Evolutionary conservation across 176 grass and related monocot genomes (phyloP).

Genomic region (Typha latifolia): DNA sequence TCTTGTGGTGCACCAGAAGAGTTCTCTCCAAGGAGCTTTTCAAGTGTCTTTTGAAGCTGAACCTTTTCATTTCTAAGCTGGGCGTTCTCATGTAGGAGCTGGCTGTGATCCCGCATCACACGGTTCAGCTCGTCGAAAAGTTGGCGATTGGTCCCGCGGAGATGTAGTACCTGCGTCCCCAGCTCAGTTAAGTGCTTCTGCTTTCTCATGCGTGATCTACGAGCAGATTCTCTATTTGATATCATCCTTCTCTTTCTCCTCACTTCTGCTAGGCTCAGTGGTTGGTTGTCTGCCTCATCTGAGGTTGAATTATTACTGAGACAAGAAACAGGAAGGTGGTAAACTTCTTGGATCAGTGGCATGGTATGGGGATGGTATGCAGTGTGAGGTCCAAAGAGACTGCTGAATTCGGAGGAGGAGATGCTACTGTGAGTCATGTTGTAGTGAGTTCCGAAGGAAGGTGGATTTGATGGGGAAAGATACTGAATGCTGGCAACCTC

Average conservation of each 20-base stretch:
- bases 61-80: constrained; percentile 35
- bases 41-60: constrained; percentile 50
- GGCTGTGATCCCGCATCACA: constrained; percentile 35
- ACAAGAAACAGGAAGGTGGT: constrained; percentile 4
- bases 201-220: constrained; percentile 88
- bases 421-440: constrained; percentile 23
- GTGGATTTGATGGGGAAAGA: constrained; percentile 35
- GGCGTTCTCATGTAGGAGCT: constrained; percentile 38
- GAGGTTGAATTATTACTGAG: constrained; percentile 22
- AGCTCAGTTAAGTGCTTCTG: constrained; percentile 78
- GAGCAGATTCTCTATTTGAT: constrained; percentile 88
- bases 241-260: constrained; percentile 73
- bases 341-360: constrained; percentile 8
- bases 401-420: constrained; percentile 36
- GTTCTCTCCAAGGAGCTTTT: constrained; percentile 21
- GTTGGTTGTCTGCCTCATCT: constrained; percentile 18
- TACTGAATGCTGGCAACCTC: constrained; percentile 63
- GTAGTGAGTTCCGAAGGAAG: constrained; percentile 48
- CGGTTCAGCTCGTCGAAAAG: constrained; percentile 70
- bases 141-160: constrained; percentile 46
- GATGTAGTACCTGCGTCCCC: constrained; percentile 46
- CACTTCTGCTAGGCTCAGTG: constrained; percentile 34
- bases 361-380: background rate
- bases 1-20: constrained; percentile 1
- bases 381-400: constrained; percentile 30